Evolutionary conservation across 2,329 filamentous ascomycete species (phyloP), one percentile per base, ranked within the genome.

Genomic region (Dothidotthia symphoricarpi): DNA sequence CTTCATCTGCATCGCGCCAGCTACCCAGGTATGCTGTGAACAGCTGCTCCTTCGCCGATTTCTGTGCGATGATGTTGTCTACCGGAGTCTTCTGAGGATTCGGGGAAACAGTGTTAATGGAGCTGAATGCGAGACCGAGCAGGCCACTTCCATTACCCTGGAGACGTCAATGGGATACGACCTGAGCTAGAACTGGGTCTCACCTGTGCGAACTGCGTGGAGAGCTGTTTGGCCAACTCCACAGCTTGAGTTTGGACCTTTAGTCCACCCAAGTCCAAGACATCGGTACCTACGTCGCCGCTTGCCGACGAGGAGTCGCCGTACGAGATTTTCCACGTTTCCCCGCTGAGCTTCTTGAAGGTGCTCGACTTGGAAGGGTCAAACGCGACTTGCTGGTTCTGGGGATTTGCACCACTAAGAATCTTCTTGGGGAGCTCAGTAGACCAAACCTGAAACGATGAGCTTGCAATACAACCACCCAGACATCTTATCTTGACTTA

Each of bases 301-400:
- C 77, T 81, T 2, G 83, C 83, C 9, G 71, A 76, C n/a, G 81
- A 85, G 8, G 74, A 74, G 58, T 88, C 84, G 12, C 83, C 83
- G 57, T 86, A 86, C 19, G 71, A 69, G 53, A 87, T 85, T 61
- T 78, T 68, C 84, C 82, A 88, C 2, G 68, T 75, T 27, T 70
- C 71, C 25, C 71, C 73, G 0, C 60, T 49, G 13, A 70, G 45
- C 8, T 64, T 56, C 59, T 80, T 73, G 68, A 72, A 86, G 1
- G 81, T 81, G 32, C 69, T 74, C 3, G 82, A 86, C 53, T 82
- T 78, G 30, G 60, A 67, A 2, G 82, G 70, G 54, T 85, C 69
- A 53, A 81, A 88, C 44, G 59, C 83, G 79, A 14, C 68, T 64
- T 8, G 55, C 50, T 9, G 58, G 69, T 27, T 58, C 49, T 15